Conservation (phyloP, 2,329 filamentous ascomycete species). For the Ophiostoma sp. region DNA sequence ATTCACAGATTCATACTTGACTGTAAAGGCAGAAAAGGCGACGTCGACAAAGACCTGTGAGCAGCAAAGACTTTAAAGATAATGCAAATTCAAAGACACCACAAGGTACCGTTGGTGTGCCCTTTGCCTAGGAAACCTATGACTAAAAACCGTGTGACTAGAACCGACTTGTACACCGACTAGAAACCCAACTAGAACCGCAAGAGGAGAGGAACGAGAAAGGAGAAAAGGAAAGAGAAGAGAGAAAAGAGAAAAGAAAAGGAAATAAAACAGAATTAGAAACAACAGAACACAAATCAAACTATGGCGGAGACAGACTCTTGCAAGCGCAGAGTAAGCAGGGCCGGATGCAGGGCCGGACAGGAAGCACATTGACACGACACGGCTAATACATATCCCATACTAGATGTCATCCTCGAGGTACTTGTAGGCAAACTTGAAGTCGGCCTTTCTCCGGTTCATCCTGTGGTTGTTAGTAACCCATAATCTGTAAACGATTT, state of each 20-base stretch:
- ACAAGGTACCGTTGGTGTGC: slow-evolving; percentile 8
- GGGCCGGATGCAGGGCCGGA: not conserved
- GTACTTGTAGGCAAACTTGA: slow-evolving; percentile 98
- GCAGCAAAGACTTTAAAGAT: not conserved
- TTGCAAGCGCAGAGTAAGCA: not conserved
- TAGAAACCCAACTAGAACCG: slow-evolving; percentile 9
- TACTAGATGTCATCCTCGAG: slow-evolving; percentile 80
- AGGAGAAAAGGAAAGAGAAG: not conserved
- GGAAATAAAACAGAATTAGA: not conserved
- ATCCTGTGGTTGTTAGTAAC: slow-evolving; percentile 58
- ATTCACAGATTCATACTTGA: no score
- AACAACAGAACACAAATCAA: not conserved
- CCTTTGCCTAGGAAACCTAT: slow-evolving; percentile 7
- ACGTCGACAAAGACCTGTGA: not conserved
- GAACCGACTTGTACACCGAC: slow-evolving; percentile 3
- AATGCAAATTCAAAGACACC: slow-evolving; percentile 5
- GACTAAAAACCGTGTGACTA: slow-evolving; percentile 2
- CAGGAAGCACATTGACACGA: not conserved
- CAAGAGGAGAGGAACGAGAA: not conserved
- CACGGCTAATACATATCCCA: not conserved
- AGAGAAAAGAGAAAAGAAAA: not conserved
- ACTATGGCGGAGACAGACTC: not conserved
- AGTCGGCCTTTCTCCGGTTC: slow-evolving; percentile 96
- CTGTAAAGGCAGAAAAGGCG: not conserved
- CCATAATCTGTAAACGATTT: not conserved